phyloP scores from a whole-genome alignment of 140 eudicot species.

The Senecio squalidus region DNA sequence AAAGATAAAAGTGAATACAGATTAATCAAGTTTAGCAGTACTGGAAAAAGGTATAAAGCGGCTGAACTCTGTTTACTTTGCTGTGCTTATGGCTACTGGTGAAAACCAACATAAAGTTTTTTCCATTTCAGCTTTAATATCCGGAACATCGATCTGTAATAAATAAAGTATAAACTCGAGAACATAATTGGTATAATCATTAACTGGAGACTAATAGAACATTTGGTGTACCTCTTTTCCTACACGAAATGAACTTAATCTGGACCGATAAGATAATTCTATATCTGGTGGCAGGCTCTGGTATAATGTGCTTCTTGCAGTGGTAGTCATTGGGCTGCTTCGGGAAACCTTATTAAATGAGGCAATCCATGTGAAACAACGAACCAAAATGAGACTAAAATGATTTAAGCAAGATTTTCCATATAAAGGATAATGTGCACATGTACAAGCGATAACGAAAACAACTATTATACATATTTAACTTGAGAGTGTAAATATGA shows the following conservation, averaged over 20 bases:
- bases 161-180: too few relatives aligned
- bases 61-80: constrained; percentile 45
- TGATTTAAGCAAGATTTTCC: constrained; percentile 8
- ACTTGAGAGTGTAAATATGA: not conserved
- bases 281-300: constrained; percentile 81
- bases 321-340: constrained; percentile 48
- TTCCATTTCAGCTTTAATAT: constrained; percentile 80
- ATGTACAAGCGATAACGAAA: too few relatives aligned
- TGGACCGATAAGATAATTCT: constrained; percentile 57
- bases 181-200: not conserved
- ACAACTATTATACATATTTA: not conserved
- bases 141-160: constrained; percentile 53
- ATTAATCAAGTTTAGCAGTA: too few relatives aligned
- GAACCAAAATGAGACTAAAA: constrained; percentile 10
- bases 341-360: constrained; percentile 61
- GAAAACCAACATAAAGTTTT: constrained; percentile 78
- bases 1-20: not conserved
- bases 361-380: too few relatives aligned
- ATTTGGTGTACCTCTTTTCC: constrained; percentile 60
- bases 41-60: not conserved
- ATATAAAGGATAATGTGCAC: not conserved
- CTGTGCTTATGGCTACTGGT: constrained; percentile 70
- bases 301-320: constrained; percentile 60
- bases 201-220: not conserved
- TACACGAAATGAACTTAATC: constrained; percentile 50